Conservation (phyloP, 2,329 filamentous ascomycete species). For the Xylaria sp. region DNA sequence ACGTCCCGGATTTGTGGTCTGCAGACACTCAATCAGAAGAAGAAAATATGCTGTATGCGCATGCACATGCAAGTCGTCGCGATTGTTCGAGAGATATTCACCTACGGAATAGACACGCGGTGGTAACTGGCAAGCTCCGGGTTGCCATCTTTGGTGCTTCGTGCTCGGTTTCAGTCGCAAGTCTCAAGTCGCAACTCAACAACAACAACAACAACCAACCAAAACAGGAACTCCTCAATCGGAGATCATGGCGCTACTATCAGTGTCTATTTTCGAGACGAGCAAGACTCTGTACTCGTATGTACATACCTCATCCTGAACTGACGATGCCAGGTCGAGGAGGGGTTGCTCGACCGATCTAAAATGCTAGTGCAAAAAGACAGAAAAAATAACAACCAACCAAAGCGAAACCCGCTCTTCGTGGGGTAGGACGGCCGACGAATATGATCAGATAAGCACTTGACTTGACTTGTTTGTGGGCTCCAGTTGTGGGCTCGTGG, state of each 20-base stretch:
- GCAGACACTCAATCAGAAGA: neutral
- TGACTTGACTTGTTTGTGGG: neutral
- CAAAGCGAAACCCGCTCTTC: neutral
- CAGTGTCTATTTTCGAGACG: neutral
- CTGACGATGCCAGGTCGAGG: neutral
- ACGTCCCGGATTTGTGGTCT: neutral
- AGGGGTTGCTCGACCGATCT: neutral
- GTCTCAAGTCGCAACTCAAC: no score
- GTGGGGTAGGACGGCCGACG: neutral
- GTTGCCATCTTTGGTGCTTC: neutral
- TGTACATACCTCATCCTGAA: neutral
- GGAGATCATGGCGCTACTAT: no score
- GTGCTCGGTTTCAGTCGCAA: neutral
- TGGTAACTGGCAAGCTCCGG: neutral
- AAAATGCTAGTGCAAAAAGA: neutral
- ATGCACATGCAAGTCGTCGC: slow-evolving; percentile 9
- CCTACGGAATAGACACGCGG: neutral
- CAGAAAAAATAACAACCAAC: neutral
- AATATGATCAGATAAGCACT: neutral
- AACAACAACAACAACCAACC: neutral
- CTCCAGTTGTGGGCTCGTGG: no score
- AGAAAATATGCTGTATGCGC: neutral
- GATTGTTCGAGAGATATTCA: slow-evolving; percentile 3
- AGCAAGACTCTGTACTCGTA: neutral
- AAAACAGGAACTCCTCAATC: no score